Percentiles rank a stretch among this genome's conserved stretches.
These are phyloP conservation scores for Hymenoscyphus linearis DNA, from an alignment of 2,329 filamentous ascomycete species.

Conservation along the genomic window DNA sequence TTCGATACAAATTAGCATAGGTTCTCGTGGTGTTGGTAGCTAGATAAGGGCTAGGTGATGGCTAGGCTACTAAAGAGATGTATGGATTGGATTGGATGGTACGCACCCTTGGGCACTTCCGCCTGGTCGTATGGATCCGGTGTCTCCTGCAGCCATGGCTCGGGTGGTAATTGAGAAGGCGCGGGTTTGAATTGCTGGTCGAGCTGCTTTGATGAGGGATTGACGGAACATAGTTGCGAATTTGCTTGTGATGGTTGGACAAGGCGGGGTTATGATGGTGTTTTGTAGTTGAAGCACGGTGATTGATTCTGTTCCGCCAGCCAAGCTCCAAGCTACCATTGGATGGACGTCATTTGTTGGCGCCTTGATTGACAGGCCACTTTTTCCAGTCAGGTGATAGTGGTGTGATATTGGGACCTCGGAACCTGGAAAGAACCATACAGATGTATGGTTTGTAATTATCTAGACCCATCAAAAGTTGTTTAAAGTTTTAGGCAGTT, in stretches of 20 bases:
- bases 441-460: not conserved
- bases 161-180: constrained; percentile 40
- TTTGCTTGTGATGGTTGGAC: constrained; percentile 12
- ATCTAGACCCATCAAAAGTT: too few relatives aligned
- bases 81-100: constrained; percentile 2
- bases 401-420: not conserved
- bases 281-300: constrained; percentile 18
- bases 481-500: too few relatives aligned
- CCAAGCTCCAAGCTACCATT: not conserved
- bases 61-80: not conserved
- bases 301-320: not conserved
- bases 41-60: too few relatives aligned
- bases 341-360: not conserved
- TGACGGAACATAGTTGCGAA: constrained; percentile 58
- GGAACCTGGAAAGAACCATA: too few relatives aligned
- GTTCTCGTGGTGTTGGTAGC: not conserved
- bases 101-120: constrained; percentile 22
- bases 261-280: constrained; percentile 15
- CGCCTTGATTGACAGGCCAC: not conserved
- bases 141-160: constrained; percentile 62
- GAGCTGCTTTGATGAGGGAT: constrained; percentile 47
- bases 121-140: constrained; percentile 25
- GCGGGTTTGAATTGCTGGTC: constrained; percentile 42
- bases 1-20: not conserved
- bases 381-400: not conserved